These are phyloP conservation scores for Neopestalotiopsis sp. DNA, from an alignment of 2,329 filamentous ascomycete species.

Conservation along the genomic window DNA sequence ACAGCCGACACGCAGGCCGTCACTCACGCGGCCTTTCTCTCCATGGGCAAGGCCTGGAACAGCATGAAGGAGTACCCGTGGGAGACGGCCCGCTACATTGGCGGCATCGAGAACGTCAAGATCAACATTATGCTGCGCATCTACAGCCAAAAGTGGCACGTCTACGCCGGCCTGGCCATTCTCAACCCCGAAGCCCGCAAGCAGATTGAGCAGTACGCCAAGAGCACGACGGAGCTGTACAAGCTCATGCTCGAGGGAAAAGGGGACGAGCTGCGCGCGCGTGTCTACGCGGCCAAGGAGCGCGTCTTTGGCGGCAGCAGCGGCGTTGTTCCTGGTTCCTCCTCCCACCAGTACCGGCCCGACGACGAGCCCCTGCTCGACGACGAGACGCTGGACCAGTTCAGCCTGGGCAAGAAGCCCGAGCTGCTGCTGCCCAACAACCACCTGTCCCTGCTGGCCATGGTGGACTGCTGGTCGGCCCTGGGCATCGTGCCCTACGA, in stretches of 20 bases:
- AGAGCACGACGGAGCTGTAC: conserved; percentile 90
- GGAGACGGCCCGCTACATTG: conserved; percentile 94
- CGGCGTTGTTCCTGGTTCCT: conserved; percentile 37
- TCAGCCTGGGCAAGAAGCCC: conserved; percentile 75
- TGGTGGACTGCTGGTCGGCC: conserved; percentile 98
- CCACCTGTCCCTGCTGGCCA: conserved; percentile 89
- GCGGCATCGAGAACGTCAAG: conserved; percentile 98
- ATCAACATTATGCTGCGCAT: conserved; percentile 98
- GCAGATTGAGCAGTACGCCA: conserved; percentile 94
- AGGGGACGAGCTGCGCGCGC: conserved; percentile 71
- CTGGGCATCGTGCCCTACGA: conserved; percentile 95
- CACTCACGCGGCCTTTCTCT: conserved; percentile 94
- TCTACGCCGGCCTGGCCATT: conserved; percentile 96
- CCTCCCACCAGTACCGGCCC: conserved; percentile 59
- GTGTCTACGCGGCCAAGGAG: conserved; percentile 70
- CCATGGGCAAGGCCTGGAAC: conserved; percentile 98
- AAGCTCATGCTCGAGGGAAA: conserved; percentile 95
- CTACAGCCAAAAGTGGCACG: conserved; percentile 99
- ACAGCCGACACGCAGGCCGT: conserved; percentile 98
- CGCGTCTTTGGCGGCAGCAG: conserved; percentile 79
- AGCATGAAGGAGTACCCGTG: conserved; percentile 95
- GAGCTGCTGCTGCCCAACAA: conserved; percentile 82
- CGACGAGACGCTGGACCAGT: conserved; percentile 85
- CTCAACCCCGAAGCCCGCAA: conserved; percentile 90
- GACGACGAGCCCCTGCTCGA: conserved; percentile 73